phyloP scores from a whole-genome alignment of 1,139 yeast species.

The Magnusiomyces clavatus region DNA sequence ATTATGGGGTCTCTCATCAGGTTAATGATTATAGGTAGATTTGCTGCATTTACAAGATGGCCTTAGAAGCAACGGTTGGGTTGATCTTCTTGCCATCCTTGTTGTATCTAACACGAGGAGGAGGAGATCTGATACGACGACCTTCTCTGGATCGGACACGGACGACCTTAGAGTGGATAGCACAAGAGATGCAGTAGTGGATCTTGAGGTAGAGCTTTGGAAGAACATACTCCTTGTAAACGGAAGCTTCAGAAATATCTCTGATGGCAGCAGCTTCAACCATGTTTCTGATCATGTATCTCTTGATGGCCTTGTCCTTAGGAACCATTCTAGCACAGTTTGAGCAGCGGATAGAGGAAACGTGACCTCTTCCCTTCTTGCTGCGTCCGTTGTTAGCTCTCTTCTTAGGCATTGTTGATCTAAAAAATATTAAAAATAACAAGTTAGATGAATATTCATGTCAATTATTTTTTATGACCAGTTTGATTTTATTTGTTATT shows the following conservation, averaged over 20 bases:
- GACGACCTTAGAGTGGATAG: conserved; percentile 99
- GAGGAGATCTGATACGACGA: conserved; percentile 99
- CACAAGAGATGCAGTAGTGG: conserved; percentile 99
- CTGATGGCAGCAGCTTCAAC: conserved; percentile 99
- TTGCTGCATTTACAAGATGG: conserved; percentile 41
- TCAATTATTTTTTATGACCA: too few relatives aligned
- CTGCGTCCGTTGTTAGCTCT: conserved; percentile 99
- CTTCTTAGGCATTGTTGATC: conserved; percentile 93
- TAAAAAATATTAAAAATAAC: neutral
- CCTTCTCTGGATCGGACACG: conserved; percentile 99
- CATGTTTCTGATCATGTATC: conserved; percentile 99
- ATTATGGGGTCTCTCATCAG: too few relatives aligned
- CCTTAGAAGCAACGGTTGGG: conserved; percentile 98
- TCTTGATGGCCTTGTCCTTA: conserved; percentile 99
- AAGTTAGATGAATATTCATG: neutral
- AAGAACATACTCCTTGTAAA: conserved; percentile 97
- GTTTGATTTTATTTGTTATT: too few relatives aligned
- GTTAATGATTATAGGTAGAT: neutral
- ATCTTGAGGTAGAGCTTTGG: conserved; percentile 99
- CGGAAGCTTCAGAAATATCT: conserved; percentile 99
- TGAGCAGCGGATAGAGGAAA: conserved; percentile 98
- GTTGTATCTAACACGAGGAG: conserved; percentile 98
- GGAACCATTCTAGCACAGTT: conserved; percentile 99
- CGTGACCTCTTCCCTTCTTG: conserved; percentile 99
- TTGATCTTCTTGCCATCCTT: conserved; percentile 85